These are phyloP conservation scores for Ceratocystis harringtonii DNA, from an alignment of 2,329 filamentous ascomycete species.

Conservation along the genomic window DNA sequence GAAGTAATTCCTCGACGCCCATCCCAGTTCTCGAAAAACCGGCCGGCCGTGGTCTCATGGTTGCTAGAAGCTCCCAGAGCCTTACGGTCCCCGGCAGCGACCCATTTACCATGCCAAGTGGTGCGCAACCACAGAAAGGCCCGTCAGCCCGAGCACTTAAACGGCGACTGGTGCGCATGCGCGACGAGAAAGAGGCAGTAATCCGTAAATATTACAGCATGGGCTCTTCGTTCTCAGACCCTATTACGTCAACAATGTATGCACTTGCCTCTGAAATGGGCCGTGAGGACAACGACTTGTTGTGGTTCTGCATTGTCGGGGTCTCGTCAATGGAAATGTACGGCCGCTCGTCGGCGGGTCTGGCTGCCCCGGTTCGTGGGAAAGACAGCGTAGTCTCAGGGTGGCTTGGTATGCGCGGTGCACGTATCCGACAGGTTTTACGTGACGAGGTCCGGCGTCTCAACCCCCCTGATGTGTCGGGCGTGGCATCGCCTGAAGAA, in stretches of 20 bases:
- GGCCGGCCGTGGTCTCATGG: constrained; percentile 43
- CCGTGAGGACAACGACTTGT: constrained; percentile 86
- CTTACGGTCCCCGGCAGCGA: constrained; percentile 33
- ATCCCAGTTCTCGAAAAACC: constrained; percentile 43
- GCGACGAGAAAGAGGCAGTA: constrained; percentile 59
- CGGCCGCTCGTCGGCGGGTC: constrained; percentile 66
- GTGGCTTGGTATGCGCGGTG: constrained; percentile 70
- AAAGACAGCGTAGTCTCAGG: constrained; percentile 47
- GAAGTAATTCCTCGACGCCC: constrained; percentile 70
- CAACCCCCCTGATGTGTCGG: constrained; percentile 56
- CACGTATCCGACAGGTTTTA: constrained; percentile 69
- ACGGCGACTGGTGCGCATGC: constrained; percentile 57
- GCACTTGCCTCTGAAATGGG: constrained; percentile 88
- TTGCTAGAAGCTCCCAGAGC: constrained; percentile 32
- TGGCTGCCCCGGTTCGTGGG: constrained; percentile 45
- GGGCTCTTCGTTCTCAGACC: constrained; percentile 85
- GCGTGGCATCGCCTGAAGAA: constrained; percentile 43
- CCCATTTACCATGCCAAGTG: constrained; percentile 39
- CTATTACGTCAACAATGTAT: constrained; percentile 87
- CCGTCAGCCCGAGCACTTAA: constrained; percentile 55
- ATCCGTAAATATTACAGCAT: constrained; percentile 72
- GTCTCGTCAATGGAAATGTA: constrained; percentile 90
- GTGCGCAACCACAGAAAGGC: constrained; percentile 34
- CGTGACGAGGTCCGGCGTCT: constrained; percentile 87
- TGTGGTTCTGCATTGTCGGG: constrained; percentile 91